Base-by-base conservation (phyloP, 2,329 filamentous ascomycete species). In the Thelonectria discophora region DNA sequence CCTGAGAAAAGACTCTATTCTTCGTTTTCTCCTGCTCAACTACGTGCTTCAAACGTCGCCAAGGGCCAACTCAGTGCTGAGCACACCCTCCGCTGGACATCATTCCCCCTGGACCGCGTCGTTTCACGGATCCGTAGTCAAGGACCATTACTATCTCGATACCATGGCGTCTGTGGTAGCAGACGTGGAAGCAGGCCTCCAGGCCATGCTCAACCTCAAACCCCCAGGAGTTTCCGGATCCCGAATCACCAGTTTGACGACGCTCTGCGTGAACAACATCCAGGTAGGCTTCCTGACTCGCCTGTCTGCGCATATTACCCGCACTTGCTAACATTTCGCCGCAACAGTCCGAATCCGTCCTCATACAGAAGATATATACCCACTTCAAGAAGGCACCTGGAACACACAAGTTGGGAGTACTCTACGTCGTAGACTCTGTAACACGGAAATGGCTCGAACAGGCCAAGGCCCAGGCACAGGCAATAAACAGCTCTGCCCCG, bases 361-460 rank as follows among this genome's bases (percentile, higher is more conserved):
- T 99, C 75, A 92, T 98, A 72, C 93, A 97, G 78, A 97, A 97
- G 78, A 90, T 99, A 74, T 97, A 92, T 81, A 96, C 94, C 69
- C 94, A 97, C 75, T 96, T 98, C 86, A 97, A 96, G 80, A 97
- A 95, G 80, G 90, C 94, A 70, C 92, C 93, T 63, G 88, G 88
- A 77, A 97, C 93, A 77, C 94, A 99, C 87, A 99, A 99, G 82
- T 87, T 99, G 79, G 95, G 95, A 81, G 94, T 97, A 76, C 90
- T 99, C 82, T 99, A 99, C 89, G 94, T 98, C 82, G 92, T 99
- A 94, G 95, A 99, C 86, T 97, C 94, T 84, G 94, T 99, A 87
- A 94, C 94, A 79, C 93, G 95, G 81, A 94, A 96, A 83, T 99
- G 95, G 94, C 89, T 97, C 83, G 94, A 98, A 79, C 91, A 93